These are phyloP conservation scores for Albizia julibrissin DNA, from an alignment of 306 rosid genomes.

Conservation along the genomic window DNA sequence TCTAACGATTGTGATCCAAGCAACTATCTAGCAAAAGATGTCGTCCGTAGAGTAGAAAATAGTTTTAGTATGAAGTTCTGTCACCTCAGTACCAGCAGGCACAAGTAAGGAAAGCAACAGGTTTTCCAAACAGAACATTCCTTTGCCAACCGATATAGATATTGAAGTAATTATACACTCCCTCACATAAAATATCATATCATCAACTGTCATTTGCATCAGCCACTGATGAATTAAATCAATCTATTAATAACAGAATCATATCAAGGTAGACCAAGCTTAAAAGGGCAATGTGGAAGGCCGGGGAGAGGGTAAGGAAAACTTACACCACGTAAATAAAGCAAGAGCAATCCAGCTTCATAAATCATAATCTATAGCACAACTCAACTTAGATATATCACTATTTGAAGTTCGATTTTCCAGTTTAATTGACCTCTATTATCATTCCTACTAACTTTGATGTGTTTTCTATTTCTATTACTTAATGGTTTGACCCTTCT, in stretches of 20 bases:
- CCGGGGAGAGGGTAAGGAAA: not conserved
- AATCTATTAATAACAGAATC: not conserved
- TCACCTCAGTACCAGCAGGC: not conserved
- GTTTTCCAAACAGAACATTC: slow-evolving; percentile 1
- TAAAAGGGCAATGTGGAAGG: not conserved
- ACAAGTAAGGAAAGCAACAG: not conserved
- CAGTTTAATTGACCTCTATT: not conserved
- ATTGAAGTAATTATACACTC: not conserved
- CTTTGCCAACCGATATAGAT: not conserved
- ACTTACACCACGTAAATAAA: not conserved
- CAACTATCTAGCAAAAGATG: not conserved
- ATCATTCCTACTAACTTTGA: not conserved
- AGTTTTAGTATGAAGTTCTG: not conserved
- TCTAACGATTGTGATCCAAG: slow-evolving; percentile 9
- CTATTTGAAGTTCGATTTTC: not conserved
- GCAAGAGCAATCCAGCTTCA: not conserved
- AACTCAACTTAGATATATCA: not conserved
- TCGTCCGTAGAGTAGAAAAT: slow-evolving; percentile 8
- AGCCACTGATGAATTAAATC: not conserved
- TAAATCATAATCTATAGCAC: not conserved
- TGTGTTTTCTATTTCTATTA: slow-evolving; percentile 17
- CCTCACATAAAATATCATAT: not conserved
- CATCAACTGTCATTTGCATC: not conserved
- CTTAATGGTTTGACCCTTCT: slow-evolving; percentile 8
- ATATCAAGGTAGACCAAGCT: not conserved